A percentile compares a stretch with the other conserved stretches of the same genome.
These are phyloP conservation scores for Inga leiocalycina DNA, from an alignment of 306 rosid species.

Conservation along the genomic window DNA sequence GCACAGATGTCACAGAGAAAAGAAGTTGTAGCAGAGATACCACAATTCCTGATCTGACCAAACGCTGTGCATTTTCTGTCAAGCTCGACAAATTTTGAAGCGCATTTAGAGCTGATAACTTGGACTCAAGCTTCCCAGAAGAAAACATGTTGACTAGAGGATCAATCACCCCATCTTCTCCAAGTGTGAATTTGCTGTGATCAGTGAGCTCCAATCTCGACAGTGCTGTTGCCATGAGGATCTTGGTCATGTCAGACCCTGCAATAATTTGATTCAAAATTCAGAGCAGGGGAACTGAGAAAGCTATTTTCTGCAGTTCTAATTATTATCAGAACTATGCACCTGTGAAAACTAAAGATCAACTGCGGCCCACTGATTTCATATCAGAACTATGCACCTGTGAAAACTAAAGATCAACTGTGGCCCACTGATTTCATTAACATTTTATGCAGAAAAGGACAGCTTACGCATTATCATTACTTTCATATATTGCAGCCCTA, in stretches of 20 bases:
- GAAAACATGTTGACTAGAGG: slow-evolving; percentile 73
- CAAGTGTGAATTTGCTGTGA: slow-evolving; percentile 69
- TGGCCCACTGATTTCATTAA: neutral
- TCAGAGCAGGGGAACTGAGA: slow-evolving; percentile 9
- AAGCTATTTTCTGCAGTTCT: slow-evolving; percentile 8
- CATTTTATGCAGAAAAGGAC: neutral
- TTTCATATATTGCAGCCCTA: neutral
- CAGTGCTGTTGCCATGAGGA: slow-evolving; percentile 89
- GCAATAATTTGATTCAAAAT: slow-evolving; percentile 35
- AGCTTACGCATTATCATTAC: too few species aligned
- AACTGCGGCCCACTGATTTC: neutral
- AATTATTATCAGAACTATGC: slow-evolving; percentile 2
- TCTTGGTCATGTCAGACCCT: slow-evolving; percentile 96
- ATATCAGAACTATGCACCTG: neutral
- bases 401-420: neutral
- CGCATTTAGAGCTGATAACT: slow-evolving; percentile 82
- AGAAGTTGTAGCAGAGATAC: slow-evolving; percentile 78
- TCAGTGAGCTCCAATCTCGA: slow-evolving; percentile 86
- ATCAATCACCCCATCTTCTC: slow-evolving; percentile 82
- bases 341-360: neutral
- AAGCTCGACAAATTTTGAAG: slow-evolving; percentile 71
- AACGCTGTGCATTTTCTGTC: slow-evolving; percentile 63
- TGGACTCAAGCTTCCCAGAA: slow-evolving; percentile 84
- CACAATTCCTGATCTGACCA: slow-evolving; percentile 69
- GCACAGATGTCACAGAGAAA: slow-evolving; percentile 91